Conservation (phyloP, 2,329 filamentous ascomycete species). For the Karstenula rhodostoma region DNA sequence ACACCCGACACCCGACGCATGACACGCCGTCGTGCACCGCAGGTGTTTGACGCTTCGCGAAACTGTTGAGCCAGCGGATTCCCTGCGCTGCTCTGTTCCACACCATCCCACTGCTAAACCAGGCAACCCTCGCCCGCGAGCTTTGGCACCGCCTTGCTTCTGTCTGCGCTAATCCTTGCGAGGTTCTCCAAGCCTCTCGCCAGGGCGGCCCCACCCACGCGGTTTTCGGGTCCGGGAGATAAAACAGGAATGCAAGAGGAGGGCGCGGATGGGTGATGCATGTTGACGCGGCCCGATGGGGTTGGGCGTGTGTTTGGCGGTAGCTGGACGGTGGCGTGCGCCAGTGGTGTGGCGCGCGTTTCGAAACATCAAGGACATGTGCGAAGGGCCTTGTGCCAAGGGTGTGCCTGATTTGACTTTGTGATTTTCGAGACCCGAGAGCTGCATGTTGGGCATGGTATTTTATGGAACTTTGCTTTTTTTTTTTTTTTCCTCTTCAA, state of each 20-base stretch:
- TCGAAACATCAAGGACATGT: neutral
- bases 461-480: neutral
- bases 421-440: neutral
- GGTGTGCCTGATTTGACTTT: neutral
- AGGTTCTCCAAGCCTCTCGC: neutral
- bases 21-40: slow-evolving; percentile 6
- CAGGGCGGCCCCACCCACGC: neutral
- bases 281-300: neutral
- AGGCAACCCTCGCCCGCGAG: neutral
- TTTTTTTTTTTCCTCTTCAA: no score
- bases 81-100: neutral
- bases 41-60: slow-evolving; percentile 7
- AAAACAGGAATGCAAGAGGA: neutral
- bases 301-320: neutral
- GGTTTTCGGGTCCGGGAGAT: neutral
- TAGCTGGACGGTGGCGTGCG: neutral
- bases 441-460: neutral
- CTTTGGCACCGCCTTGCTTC: neutral
- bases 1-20: slow-evolving; percentile 4
- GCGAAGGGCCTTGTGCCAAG: neutral
- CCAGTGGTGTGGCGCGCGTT: slow-evolving; percentile 5
- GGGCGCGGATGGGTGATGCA: neutral
- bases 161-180: neutral
- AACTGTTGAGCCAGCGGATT: slow-evolving; percentile 6
- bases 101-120: no score